Conservation (phyloP, 108 stramenopile species). For the Licmophora abbreviata region DNA sequence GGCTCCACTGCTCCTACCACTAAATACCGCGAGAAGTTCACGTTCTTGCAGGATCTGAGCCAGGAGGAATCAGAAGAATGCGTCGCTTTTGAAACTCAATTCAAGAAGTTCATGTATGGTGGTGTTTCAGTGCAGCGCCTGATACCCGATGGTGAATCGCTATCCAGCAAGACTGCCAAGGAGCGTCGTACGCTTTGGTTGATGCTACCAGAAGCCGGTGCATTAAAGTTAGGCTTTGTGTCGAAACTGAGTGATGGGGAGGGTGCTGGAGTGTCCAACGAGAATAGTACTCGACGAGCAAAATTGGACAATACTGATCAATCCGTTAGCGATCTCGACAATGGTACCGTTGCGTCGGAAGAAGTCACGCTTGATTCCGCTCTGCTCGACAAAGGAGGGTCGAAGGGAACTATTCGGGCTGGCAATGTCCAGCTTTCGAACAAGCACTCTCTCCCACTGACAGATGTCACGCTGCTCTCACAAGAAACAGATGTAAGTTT, state of each 20-base stretch:
- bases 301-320: conserved; percentile 4
- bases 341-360: conserved; percentile 24
- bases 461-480: conserved; percentile 54
- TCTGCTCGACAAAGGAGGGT: conserved; percentile 10
- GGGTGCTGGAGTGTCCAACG: conserved; percentile 11
- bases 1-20: conserved; percentile 17
- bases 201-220: conserved; percentile 60
- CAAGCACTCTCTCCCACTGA: conserved; percentile 69
- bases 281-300: conserved; percentile 15
- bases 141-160: conserved; percentile 31
- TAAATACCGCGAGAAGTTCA: conserved; percentile 15
- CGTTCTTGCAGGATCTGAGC: conserved; percentile 17
- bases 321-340: conserved; percentile 3
- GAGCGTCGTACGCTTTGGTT: conserved; percentile 77
- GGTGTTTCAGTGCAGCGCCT: conserved; percentile 68
- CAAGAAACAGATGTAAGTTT: conserved; percentile 45
- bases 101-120: conserved; percentile 75
- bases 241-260: conserved; percentile 40
- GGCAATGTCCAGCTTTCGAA: conserved; percentile 59
- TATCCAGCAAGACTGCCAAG: conserved; percentile 27
- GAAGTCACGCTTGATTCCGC: conserved; percentile 52
- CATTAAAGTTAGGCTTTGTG: conserved; percentile 62
- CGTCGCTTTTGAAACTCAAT: conserved; percentile 51
- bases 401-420: conserved; percentile 20
- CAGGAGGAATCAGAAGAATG: conserved; percentile 37